Base-by-base conservation (phyloP, 257 asterid genomes). In the Fraxinus excelsior region DNA sequence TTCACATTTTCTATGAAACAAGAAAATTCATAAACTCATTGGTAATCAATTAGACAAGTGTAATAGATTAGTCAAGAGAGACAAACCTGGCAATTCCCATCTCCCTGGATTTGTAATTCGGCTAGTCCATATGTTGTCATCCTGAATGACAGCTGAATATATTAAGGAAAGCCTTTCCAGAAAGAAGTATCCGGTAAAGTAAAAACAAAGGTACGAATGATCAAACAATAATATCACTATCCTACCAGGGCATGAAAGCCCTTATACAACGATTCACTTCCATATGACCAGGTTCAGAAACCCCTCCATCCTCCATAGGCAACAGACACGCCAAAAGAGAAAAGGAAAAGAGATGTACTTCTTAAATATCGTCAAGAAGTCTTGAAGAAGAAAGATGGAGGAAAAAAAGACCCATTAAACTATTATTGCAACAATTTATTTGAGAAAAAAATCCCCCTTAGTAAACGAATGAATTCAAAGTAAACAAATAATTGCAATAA, bases 81-180 rank as follows among this genome's bases (percentile, higher is more conserved):
- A 83, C 91, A 49, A 83, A 93, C 99, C 97, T 95, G 99, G 82
- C 99, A 95, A 86, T 95, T 95, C 51, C 99, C 99, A 72, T 95
- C 99, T 82, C 99, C 99, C 79, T 90, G 96, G 1, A 95, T 95
- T 79, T 83, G 96, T 88, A 95, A 62, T 88, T 95, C 99, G 28
- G 96, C 85, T 67, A 95, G 83, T 83, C 96, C 89, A 84, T 95
- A 92, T 23, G 94, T 89, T 18, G 92, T 72, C 78, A 95, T 70
- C 92, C 99, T 94, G 92, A 62, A 78, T 79, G 69, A 81, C 29
- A 79, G 76, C 44, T 38, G 75, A 80, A 80, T 49, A 25, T 62
- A 62, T 76, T 28, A 82, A 62, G 62, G 42, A 78, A 79, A 74
- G 78, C 77, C 81, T 76, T 64, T 28, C 74, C 70, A 56, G 76